phyloP scores from a whole-genome alignment of 2,329 filamentous ascomycete genomes.

The Colletotrichum sp. region DNA sequence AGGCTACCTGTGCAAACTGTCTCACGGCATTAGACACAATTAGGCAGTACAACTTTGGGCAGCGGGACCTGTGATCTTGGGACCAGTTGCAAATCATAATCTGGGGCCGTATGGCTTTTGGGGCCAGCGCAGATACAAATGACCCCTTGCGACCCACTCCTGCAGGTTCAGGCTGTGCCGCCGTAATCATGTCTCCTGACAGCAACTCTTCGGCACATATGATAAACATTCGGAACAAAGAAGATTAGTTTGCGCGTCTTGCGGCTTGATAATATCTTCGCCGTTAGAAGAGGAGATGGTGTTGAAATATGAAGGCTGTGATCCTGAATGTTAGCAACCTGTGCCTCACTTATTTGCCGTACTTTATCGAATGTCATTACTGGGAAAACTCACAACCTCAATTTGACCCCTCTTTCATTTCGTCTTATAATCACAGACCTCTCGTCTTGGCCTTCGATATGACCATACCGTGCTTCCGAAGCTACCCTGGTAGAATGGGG shows the following conservation, averaged over 20 bases:
- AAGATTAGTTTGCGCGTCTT: rapidly evolving
- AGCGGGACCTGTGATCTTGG: rapidly evolving
- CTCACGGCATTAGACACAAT: rapidly evolving
- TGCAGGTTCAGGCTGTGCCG: background rate
- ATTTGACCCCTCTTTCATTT: rapidly evolving
- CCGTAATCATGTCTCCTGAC: background rate
- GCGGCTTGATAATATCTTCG: background rate
- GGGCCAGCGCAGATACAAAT: background rate
- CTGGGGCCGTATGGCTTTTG: background rate
- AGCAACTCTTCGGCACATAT: rapidly evolving
- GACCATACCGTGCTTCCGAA: rapidly evolving
- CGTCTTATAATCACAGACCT: background rate
- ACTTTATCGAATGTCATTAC: background rate
- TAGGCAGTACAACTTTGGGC: rapidly evolving
- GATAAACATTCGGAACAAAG: background rate
- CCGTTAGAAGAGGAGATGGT: rapidly evolving
- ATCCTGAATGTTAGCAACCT: background rate
- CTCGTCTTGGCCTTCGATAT: rapidly evolving
- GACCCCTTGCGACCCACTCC: background rate
- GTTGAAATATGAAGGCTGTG: background rate
- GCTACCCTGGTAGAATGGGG: background rate
- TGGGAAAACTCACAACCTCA: rapidly evolving
- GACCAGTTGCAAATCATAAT: rapidly evolving
- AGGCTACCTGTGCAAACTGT: background rate
- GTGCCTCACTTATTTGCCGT: background rate